Evolutionary conservation across 345 rosid genomes (phyloP).

Genomic region (Eucalyptus tenuipes): DNA sequence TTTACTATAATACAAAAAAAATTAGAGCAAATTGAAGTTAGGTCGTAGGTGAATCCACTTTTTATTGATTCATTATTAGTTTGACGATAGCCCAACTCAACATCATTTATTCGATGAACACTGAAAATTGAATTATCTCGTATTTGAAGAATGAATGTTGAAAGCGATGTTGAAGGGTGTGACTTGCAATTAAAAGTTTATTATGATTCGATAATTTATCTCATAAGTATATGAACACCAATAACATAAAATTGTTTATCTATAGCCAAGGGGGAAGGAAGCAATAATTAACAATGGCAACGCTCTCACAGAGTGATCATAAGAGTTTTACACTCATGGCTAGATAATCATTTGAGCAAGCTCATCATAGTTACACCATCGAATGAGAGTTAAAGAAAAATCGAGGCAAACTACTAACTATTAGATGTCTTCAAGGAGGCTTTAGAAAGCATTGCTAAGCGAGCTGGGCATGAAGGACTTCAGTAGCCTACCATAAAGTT

Average conservation of each 20-base stretch:
- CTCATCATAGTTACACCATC: background rate
- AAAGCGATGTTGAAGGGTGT: background rate
- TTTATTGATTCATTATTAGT: background rate
- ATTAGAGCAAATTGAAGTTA: background rate
- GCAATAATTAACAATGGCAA: background rate
- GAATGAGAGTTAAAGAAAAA: background rate
- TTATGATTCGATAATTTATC: background rate
- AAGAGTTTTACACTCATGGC: background rate
- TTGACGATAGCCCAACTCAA: background rate
- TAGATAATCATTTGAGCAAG: background rate
- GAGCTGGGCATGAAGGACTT: background rate
- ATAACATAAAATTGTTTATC: background rate
- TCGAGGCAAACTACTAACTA: background rate
- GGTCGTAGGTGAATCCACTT: background rate
- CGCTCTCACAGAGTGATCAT: background rate
- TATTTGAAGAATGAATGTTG: too few species aligned
- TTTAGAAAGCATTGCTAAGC: background rate
- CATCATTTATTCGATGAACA: background rate
- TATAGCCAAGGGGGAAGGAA: background rate
- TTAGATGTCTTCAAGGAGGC: background rate
- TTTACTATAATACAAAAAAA: background rate
- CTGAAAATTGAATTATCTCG: too few species aligned
- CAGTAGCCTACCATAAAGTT: background rate
- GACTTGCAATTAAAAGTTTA: background rate
- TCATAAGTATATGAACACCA: background rate